Conservation (phyloP, 176 grass and related monocot species). For the Avena insularis region DNA sequence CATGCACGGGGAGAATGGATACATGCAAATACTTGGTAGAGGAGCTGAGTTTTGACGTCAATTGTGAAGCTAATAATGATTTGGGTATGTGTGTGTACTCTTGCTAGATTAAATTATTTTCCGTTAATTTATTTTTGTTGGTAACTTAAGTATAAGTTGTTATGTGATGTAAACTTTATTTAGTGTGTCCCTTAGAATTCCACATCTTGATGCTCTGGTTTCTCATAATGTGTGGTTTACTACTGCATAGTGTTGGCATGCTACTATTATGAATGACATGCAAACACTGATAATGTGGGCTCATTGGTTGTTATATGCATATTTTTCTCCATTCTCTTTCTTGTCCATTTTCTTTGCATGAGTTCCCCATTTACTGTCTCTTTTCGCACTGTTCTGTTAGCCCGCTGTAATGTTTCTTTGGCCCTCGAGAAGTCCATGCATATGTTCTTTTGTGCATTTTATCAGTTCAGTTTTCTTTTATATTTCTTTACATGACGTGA, state of each 20-base stretch:
- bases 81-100: background rate
- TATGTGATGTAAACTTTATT: background rate
- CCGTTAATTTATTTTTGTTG: background rate
- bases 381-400: background rate
- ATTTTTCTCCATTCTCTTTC: background rate
- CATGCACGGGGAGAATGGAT: slow-evolving; percentile 29
- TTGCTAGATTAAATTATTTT: background rate
- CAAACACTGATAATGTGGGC: slow-evolving; percentile 1
- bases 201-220: background rate
- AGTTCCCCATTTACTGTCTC: background rate
- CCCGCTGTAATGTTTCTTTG: background rate
- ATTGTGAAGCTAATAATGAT: background rate
- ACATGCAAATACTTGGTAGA: slow-evolving; percentile 47
- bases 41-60: slow-evolving; percentile 29
- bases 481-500: background rate
- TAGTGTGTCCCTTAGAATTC: background rate
- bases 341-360: background rate
- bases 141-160: background rate
- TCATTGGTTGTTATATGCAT: background rate
- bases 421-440: slow-evolving; percentile 2
- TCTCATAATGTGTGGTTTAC: background rate
- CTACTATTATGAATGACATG: background rate
- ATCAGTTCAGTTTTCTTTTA: background rate
- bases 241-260: background rate
- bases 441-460: background rate